Conservation (phyloP, 192 early-diverging fungal species). For the Gonapodya sp. region DNA sequence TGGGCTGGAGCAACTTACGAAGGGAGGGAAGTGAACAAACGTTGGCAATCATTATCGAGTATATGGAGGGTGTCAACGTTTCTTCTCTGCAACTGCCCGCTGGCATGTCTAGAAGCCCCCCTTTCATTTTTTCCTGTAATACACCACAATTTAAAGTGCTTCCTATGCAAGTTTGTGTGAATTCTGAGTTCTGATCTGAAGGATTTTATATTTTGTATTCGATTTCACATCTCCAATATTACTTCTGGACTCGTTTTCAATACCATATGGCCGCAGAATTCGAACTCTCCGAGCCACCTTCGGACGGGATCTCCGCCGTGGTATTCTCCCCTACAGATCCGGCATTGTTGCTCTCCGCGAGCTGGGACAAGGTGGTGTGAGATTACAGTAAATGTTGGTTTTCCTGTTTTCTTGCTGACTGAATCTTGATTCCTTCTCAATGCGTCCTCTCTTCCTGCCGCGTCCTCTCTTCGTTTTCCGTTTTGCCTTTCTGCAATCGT, state of each 20-base stretch:
- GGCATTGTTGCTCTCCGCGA: constrained; percentile 61
- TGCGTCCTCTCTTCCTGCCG: neutral
- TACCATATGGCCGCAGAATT: constrained; percentile 26
- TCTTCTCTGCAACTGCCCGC: neutral
- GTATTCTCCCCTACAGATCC: constrained; percentile 60
- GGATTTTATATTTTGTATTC: too few relatives aligned
- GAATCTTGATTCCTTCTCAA: too few relatives aligned
- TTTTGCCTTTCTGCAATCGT: too few relatives aligned
- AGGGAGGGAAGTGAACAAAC: neutral
- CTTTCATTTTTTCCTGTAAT: neutral
- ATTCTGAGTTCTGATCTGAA: too few relatives aligned
- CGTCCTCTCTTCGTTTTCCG: neutral
- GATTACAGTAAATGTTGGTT: too few relatives aligned
- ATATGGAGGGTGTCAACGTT: neutral
- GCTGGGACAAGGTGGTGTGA: constrained; percentile 77
- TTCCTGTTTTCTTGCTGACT: too few relatives aligned
- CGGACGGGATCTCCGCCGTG: constrained; percentile 73
- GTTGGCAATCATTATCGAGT: neutral
- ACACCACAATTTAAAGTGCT: neutral
- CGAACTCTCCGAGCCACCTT: constrained; percentile 71
- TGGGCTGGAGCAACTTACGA: neutral
- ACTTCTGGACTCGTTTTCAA: too few relatives aligned
- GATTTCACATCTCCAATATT: too few relatives aligned
- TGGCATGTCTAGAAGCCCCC: neutral
- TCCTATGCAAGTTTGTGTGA: too few relatives aligned